Base-by-base conservation (phyloP, 2,329 filamentous ascomycete species). In the Epichloe hybrida region DNA sequence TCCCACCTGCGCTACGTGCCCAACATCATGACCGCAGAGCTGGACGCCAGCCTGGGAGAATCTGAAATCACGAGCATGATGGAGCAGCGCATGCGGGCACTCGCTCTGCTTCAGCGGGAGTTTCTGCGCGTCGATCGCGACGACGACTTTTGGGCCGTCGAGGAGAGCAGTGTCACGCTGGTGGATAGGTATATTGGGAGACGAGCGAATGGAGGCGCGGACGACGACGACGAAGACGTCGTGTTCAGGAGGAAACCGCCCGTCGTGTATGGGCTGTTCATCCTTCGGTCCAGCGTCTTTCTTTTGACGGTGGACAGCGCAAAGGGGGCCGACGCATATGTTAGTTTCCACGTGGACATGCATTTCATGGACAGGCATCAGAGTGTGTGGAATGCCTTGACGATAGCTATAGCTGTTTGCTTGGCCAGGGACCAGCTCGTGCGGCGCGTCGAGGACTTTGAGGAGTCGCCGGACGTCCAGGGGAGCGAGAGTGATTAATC, bases 331-430 rank as follows among this genome's bases (percentile, higher is more conserved):
- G 44, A 59, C 4, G 64, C 62, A n/a, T 63, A 66, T 48, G 62
- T 72, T 35, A 72, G 68, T 54, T 72, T 67, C 49, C 70, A 72
- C 44, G 64, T 71, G n/a, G 66, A 70, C 44, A 58, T 66, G 21
- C 61, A 69, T 44, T 70, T 72, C 43, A 59, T 62, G 48, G 64
- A 70, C 42, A 59, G 59, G 11, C 59, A 63, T 17, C 69, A 72
- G 56, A 66, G 68, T 49, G 63, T 72, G 21, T 72, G 70, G 70
- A 72, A 72, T 54, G 70, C 68, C 2, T 55, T 72, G 38, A 72
- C 70, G 4, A 50, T 70, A 9, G 70, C 68, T 8, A 61, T 70
- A 21, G 64, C 64, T 11, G 62, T 65, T 2, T 72, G 69, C 49
- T 55, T 67, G 49, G 69, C 69, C 4, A 62, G 69, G 13, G 68